phyloP scores from a whole-genome alignment of 495 filamentous ascomycete genomes.

The Staphylotrichum tortipilum region DNA sequence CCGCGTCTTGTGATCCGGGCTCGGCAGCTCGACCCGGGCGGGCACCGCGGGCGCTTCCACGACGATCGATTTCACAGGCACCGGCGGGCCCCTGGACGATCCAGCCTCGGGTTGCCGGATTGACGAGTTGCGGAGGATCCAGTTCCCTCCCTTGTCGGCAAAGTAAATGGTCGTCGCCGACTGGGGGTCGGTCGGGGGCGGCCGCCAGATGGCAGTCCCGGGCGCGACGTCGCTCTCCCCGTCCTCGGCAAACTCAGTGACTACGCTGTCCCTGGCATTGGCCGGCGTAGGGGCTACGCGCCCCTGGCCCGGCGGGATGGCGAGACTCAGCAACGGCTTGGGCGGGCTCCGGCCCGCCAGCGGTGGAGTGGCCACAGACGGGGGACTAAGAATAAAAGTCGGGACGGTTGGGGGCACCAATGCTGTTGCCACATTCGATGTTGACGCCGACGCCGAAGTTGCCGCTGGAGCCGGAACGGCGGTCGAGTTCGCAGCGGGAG shows the following conservation, averaged over 20 bases:
- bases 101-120: neutral
- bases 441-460: neutral
- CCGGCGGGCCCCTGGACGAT: constrained; percentile 2
- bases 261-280: constrained; percentile 29
- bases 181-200: constrained; percentile 28
- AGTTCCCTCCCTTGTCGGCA: constrained; percentile 39
- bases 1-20: constrained; percentile 32
- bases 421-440: no score
- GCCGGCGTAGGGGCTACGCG: constrained; percentile 1
- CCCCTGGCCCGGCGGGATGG: constrained; percentile 20
- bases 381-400: neutral
- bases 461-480: neutral
- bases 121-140: constrained; percentile 30
- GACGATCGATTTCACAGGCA: constrained; percentile 5
- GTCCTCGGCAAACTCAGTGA: constrained; percentile 43
- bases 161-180: constrained; percentile 33
- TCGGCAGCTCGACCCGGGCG: constrained; percentile 28
- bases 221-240: constrained; percentile 28
- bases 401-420: no score
- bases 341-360: constrained; percentile 18
- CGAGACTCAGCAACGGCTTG: constrained; percentile 26
- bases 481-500: neutral
- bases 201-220: constrained; percentile 32
- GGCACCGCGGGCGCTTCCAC: constrained; percentile 5
- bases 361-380: constrained; percentile 14